A percentile compares a stretch with the other conserved stretches of the same genome.
Conservation (phyloP, 2,329 filamentous ascomycete genomes). For the Aspergillus ochraceus region DNA sequence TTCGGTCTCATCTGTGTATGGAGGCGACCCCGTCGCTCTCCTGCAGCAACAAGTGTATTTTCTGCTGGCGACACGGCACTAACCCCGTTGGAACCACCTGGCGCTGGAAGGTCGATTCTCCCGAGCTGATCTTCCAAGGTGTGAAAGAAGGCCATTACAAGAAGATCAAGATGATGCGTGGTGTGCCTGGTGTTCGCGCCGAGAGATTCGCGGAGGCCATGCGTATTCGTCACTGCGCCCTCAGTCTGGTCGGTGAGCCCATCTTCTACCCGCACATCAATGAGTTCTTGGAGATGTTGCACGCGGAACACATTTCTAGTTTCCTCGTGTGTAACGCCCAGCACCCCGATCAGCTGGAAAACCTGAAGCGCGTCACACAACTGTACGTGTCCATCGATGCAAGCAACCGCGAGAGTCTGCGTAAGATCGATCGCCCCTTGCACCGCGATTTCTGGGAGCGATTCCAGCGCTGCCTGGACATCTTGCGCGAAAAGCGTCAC, state of each 20-base stretch:
- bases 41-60: constrained; percentile 97
- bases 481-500: constrained; percentile 78
- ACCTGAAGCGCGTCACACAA: constrained; percentile 83
- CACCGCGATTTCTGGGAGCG: constrained; percentile 98
- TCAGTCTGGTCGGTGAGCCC: constrained; percentile 92
- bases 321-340: constrained; percentile 98
- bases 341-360: constrained; percentile 84
- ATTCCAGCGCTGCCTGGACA: constrained; percentile 86
- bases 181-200: constrained; percentile 86
- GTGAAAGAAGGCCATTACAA: constrained; percentile 92
- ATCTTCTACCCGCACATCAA: constrained; percentile 99
- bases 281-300: constrained; percentile 79
- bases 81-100: constrained; percentile 96
- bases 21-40: constrained; percentile 93
- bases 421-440: constrained; percentile 85
- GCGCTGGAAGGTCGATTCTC: constrained; percentile 93
- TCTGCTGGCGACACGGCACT: constrained; percentile 97
- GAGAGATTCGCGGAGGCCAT: constrained; percentile 92
- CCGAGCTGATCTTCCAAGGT: constrained; percentile 83
- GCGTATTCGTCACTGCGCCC: constrained; percentile 87
- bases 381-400: constrained; percentile 97
- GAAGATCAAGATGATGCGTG: constrained; percentile 96
- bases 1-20: constrained; percentile 96
- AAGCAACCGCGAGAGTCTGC: constrained; percentile 81
- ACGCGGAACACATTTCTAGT: constrained; percentile 81